Conservation (phyloP, 495 filamentous ascomycete species). For the Halenospora varia region DNA sequence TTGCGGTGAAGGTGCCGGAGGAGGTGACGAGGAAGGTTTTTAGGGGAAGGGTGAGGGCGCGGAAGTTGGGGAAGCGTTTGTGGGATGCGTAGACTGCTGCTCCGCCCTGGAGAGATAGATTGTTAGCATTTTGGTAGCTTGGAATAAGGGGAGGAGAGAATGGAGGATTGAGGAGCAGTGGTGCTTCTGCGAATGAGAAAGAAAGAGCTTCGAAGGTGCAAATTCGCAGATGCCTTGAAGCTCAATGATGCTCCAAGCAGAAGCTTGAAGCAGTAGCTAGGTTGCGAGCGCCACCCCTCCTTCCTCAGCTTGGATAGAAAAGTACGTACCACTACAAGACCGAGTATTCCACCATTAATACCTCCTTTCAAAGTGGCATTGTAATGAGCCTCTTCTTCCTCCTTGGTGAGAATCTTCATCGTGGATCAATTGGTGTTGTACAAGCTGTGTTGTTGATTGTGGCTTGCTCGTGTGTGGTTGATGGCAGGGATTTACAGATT, state of each 20-base stretch:
- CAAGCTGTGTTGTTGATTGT: background rate
- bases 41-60: slow-evolving; percentile 77
- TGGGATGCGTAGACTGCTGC: slow-evolving; percentile 59
- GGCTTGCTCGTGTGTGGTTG: background rate
- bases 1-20: slow-evolving; percentile 75
- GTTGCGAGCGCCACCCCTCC: no score
- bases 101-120: slow-evolving; percentile 34
- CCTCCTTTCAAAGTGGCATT: slow-evolving; percentile 73
- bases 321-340: slow-evolving; percentile 48
- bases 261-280: no score
- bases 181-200: no score
- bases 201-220: no score
- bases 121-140: background rate
- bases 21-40: slow-evolving; percentile 86
- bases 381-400: slow-evolving; percentile 74
- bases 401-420: slow-evolving; percentile 94
- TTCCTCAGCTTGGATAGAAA: no score
- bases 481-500: background rate
- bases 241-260: no score
- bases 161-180: no score
- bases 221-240: no score
- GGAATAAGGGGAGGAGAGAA: slow-evolving; percentile 1
- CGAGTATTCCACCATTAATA: slow-evolving; percentile 59
- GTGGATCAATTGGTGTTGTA: background rate
- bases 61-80: slow-evolving; percentile 66